phyloP scores from a whole-genome alignment of 345 rosid genomes.

The Cardamine chenopodiifolia region DNA sequence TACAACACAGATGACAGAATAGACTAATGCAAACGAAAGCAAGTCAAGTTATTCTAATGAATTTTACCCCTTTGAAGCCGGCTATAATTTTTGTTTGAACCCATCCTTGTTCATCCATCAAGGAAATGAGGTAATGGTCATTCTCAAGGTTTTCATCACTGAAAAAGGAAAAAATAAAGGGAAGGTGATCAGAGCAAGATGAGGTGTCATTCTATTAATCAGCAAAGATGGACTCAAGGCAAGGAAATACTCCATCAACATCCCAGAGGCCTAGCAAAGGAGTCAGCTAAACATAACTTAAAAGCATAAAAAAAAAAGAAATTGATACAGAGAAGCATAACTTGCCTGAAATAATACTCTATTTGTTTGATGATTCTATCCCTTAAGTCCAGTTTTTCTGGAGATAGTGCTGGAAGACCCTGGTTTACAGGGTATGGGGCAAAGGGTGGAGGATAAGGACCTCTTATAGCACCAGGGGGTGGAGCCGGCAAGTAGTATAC shows the following conservation, averaged over 20 bases:
- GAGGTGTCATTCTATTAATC: not conserved
- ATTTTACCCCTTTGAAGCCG: constrained; percentile 79
- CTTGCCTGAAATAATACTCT: constrained; percentile 95
- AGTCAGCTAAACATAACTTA: not conserved
- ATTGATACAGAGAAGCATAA: constrained; percentile 10
- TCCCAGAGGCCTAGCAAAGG: not conserved
- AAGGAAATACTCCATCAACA: constrained; percentile 9
- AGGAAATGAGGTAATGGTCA: constrained; percentile 67
- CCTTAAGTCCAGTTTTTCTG: constrained; percentile 56
- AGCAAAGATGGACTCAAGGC: constrained; percentile 1
- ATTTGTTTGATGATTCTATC: constrained; percentile 67
- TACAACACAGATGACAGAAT: not conserved
- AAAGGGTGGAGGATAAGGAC: constrained; percentile 66
- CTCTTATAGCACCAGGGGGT: constrained; percentile 77
- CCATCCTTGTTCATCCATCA: constrained; percentile 97
- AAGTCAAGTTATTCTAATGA: constrained; percentile 10
- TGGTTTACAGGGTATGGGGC: constrained; percentile 60
- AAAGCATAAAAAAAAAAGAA: not conserved
- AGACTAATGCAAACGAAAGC: constrained; percentile 21
- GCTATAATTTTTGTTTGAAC: constrained; percentile 76
- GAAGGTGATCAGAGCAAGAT: constrained; percentile 4
- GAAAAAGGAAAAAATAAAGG: constrained; percentile 38
- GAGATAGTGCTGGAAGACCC: constrained; percentile 52
- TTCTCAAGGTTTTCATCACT: constrained; percentile 85
- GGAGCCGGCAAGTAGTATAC: constrained; percentile 66